A percentile compares a stretch with the other conserved stretches of the same genome.
Evolutionary conservation across 306 rosid species (phyloP).

Genomic region (Trichosanthes cucumerina): DNA sequence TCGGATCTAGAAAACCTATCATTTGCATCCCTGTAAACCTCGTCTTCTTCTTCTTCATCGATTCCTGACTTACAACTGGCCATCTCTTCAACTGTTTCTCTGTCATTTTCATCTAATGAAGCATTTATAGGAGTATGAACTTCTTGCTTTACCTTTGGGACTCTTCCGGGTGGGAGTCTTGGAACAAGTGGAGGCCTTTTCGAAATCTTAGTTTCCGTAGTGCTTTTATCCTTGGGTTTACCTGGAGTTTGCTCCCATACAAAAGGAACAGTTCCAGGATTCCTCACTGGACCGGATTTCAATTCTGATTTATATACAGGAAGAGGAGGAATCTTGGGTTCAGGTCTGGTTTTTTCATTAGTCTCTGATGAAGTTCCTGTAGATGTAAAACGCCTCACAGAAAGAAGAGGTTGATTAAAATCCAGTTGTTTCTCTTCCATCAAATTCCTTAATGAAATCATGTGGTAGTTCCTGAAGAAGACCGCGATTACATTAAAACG

Average conservation of each 20-base stretch:
- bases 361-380: slow-evolving; percentile 25
- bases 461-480: slow-evolving; percentile 1
- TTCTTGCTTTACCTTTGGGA: slow-evolving; percentile 28
- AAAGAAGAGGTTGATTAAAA: slow-evolving; percentile 71
- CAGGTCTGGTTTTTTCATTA: slow-evolving; percentile 26
- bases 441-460: slow-evolving; percentile 26
- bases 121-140: slow-evolving; percentile 21
- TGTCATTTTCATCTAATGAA: slow-evolving; percentile 15
- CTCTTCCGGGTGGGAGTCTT: slow-evolving; percentile 65
- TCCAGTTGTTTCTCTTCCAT: slow-evolving; percentile 82
- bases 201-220: slow-evolving; percentile 12
- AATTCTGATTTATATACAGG: slow-evolving; percentile 64
- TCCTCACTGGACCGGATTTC: slow-evolving; percentile 66
- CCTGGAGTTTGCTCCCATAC: slow-evolving; percentile 85
- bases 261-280: slow-evolving; percentile 76
- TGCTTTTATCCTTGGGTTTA: slow-evolving; percentile 58
- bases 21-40: slow-evolving; percentile 48
- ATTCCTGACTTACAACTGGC: slow-evolving; percentile 11
- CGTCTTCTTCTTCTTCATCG: slow-evolving; percentile 21
- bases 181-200: slow-evolving; percentile 34
- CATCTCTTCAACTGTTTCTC: slow-evolving; percentile 17
- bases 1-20: slow-evolving; percentile 71
- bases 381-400: slow-evolving; percentile 68
- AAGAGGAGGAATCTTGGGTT: slow-evolving; percentile 35
- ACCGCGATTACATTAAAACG: not conserved